These are phyloP conservation scores for Seiridium cupressi DNA, from an alignment of 2,329 filamentous ascomycete genomes.

Conservation along the genomic window DNA sequence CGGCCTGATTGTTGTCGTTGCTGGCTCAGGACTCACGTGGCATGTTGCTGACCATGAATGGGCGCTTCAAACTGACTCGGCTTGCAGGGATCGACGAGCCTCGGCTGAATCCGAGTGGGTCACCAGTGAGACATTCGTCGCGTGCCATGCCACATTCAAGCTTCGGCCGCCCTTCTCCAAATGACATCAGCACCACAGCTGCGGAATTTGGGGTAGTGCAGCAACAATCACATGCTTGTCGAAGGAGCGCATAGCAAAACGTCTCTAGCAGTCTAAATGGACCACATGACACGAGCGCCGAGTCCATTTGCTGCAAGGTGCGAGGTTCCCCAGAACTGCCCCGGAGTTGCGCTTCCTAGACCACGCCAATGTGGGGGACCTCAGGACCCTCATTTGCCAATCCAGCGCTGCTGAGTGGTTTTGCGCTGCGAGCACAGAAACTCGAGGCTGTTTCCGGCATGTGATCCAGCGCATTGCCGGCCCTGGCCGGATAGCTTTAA, in stretches of 20 bases:
- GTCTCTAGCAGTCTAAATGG: neutral
- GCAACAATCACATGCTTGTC: constrained; percentile 7
- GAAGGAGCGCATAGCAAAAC: neutral
- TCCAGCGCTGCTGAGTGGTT: constrained; percentile 3
- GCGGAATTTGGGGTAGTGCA: neutral
- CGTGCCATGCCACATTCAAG: neutral
- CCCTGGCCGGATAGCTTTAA: neutral
- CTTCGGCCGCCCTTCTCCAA: neutral
- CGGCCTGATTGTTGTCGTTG: neutral
- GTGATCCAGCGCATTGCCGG: constrained; percentile 5
- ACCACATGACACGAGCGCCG: constrained; percentile 5
- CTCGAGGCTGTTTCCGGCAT: constrained; percentile 3
- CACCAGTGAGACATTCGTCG: neutral
- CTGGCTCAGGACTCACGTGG: neutral
- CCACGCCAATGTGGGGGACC: neutral
- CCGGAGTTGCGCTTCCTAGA: neutral
- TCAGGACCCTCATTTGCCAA: neutral
- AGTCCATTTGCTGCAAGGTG: neutral
- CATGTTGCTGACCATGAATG: neutral
- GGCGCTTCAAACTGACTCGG: neutral
- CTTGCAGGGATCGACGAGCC: neutral
- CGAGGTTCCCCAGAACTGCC: neutral
- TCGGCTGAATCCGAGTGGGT: constrained; percentile 6
- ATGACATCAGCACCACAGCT: constrained; percentile 8
- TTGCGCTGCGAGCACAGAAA: neutral